Evolutionary conservation across 306 rosid species (phyloP).

Genomic region (Fragaria nilgerrensis): DNA sequence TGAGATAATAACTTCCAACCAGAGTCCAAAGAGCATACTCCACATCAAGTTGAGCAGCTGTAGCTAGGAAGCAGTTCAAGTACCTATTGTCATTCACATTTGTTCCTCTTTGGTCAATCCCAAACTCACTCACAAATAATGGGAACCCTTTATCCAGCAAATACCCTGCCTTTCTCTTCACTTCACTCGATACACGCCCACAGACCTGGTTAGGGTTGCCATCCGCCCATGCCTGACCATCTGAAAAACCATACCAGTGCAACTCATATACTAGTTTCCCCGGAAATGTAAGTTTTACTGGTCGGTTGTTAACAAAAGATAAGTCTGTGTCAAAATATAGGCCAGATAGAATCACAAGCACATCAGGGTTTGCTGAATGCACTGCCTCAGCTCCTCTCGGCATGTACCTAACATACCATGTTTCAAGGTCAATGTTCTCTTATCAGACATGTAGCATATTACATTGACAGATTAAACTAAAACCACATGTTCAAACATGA

Average conservation of each 20-base stretch:
- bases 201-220: slow-evolving; percentile 86
- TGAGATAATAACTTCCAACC: slow-evolving; percentile 75
- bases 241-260: slow-evolving; percentile 78
- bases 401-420: slow-evolving; percentile 57
- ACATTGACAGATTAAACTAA: neutral
- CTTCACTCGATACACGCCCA: slow-evolving; percentile 47
- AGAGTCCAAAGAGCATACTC: slow-evolving; percentile 90
- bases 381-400: slow-evolving; percentile 88
- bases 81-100: slow-evolving; percentile 80
- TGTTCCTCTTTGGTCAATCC: slow-evolving; percentile 71
- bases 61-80: slow-evolving; percentile 56
- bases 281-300: slow-evolving; percentile 48
- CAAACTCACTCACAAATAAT: slow-evolving; percentile 81
- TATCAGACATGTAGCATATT: neutral
- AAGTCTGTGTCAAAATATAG: slow-evolving; percentile 61
- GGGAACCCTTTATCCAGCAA: slow-evolving; percentile 71
- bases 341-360: slow-evolving; percentile 81
- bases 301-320: slow-evolving; percentile 47
- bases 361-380: slow-evolving; percentile 71
- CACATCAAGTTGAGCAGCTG: slow-evolving; percentile 70
- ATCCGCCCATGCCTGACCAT: slow-evolving; percentile 60
- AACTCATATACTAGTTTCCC: slow-evolving; percentile 66
- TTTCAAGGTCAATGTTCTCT: neutral
- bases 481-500: neutral
- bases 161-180: slow-evolving; percentile 52